Base-by-base conservation (phyloP, 2,329 filamentous ascomycete species). In the Calonectria leucothoes region DNA sequence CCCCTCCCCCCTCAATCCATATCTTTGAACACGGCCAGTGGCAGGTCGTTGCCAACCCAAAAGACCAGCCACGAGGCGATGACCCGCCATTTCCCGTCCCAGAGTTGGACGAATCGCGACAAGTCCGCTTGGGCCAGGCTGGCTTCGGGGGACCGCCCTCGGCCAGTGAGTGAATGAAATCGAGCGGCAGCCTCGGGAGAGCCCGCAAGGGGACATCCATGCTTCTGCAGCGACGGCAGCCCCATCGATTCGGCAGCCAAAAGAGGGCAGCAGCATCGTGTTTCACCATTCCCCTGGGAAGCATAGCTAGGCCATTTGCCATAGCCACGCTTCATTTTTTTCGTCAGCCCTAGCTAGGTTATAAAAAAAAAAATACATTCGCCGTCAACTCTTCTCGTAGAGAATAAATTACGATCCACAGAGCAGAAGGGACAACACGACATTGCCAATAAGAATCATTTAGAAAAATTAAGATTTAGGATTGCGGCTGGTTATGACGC, bases 201-300 rank as follows among this genome's bases (percentile, higher is more conserved):
- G 49, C 48, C 70, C 69, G 65, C 69, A 69, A 72, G 69, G 59
- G 59, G 20, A 51, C 51, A 69, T 65, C 66, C 69, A 72, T 72
- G 69, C 15, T 42, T 33, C 42, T 63, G 70, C 72, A 69, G 69
- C 59, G 25, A 33, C 55, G 14, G 27, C 55, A 29, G 42, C 65
- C 37, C 64, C 68, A 37, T 55, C 27, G 72, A 74, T 66, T 57
- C 65, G 55, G 65, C 52, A 57, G 52, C 42, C 23, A 45, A 45
- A 45, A 45, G 8, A 45, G 42, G n/a, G 67, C 45, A 27, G 51
- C 48, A 27, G 59, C n/a, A 49, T 51, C 52, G 27, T 37, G 59
- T 72, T 72, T 69, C 72, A 66, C 39, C 48, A 61, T 49, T 29
- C 33, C 37, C 33, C 15, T n/a, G n/a, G 51, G 52, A 15, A 51